phyloP scores from a whole-genome alignment of 2,329 filamentous ascomycete genomes.

The Epichloe festucae region DNA sequence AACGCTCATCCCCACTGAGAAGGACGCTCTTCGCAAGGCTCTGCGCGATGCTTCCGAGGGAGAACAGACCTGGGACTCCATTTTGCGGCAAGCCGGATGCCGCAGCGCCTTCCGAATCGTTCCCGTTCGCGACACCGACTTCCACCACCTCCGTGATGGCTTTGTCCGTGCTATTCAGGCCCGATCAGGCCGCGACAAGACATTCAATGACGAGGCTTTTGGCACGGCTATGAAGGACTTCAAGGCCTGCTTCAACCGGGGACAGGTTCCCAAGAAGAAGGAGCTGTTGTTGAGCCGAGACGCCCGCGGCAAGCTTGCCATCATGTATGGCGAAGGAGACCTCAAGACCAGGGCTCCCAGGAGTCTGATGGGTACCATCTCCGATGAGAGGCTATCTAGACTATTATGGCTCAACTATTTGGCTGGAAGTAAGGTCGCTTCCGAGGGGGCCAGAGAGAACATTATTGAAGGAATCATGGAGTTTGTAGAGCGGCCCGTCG shows the following conservation, averaged over 20 bases:
- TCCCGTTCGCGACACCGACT: conserved; percentile 88
- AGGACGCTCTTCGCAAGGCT: conserved; percentile 53
- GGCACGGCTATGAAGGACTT: conserved; percentile 63
- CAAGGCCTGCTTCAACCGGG: conserved; percentile 68
- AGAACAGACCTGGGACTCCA: conserved; percentile 59
- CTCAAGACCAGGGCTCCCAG: conserved; percentile 30
- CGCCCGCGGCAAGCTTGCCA: conserved; percentile 48
- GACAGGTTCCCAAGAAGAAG: conserved; percentile 66
- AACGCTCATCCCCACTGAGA: conserved; percentile 71
- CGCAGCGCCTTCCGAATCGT: conserved; percentile 71
- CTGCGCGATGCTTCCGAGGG: conserved; percentile 59
- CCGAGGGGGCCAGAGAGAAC: conserved; percentile 64
- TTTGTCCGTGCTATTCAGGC: conserved; percentile 77
- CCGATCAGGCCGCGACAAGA: conserved; percentile 45
- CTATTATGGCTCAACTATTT: conserved; percentile 86
- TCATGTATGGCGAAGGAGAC: conserved; percentile 53
- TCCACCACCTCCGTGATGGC: conserved; percentile 80
- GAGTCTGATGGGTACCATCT: conserved; percentile 54
- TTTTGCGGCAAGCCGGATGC: conserved; percentile 55
- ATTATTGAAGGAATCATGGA: conserved; percentile 81
- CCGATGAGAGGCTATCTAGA: conserved; percentile 68
- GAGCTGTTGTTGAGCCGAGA: conserved; percentile 64
- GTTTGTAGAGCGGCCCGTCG: conserved; percentile 77
- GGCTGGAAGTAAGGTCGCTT: conserved; percentile 74
- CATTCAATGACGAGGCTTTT: conserved; percentile 60